phyloP scores from a whole-genome alignment of 73 alveolate species.

The Paramecium sonneborni region DNA sequence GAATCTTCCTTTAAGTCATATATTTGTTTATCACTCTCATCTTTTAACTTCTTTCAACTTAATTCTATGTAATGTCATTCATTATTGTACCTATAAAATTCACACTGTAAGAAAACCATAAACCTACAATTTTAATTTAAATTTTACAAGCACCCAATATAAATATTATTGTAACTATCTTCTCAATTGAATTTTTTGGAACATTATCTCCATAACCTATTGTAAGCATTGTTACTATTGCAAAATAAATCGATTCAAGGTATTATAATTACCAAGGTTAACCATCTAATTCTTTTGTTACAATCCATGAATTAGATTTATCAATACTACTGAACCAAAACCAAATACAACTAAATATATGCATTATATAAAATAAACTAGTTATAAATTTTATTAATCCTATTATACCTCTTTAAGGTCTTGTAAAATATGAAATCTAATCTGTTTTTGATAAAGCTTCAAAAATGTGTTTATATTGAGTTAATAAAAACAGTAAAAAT shows the following conservation, averaged over 20 bases:
- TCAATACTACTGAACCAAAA: slow-evolving; percentile 37
- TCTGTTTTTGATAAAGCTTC: background rate
- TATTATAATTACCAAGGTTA: background rate
- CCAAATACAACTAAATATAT: slow-evolving; percentile 37
- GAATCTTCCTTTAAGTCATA: background rate
- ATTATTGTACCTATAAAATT: slow-evolving; percentile 24
- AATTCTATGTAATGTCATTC: slow-evolving; percentile 38
- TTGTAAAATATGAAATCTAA: background rate
- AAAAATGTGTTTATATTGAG: slow-evolving; percentile 1
- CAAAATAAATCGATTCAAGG: slow-evolving; percentile 39
- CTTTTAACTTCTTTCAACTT: slow-evolving; percentile 10
- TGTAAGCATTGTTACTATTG: slow-evolving; percentile 38
- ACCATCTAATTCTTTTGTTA: background rate
- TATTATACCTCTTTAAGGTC: slow-evolving; percentile 17
- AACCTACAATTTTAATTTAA: background rate
- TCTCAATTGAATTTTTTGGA: background rate
- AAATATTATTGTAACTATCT: slow-evolving; percentile 13
- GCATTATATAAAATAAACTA: background rate
- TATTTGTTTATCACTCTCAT: slow-evolving; percentile 53
- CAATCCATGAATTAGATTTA: background rate
- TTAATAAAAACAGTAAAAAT: background rate
- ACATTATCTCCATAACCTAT: slow-evolving; percentile 54
- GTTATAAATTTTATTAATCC: background rate
- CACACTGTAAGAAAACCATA: slow-evolving; percentile 36
- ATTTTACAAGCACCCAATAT: background rate